Evolutionary conservation across 306 rosid species (phyloP).

Genomic region (Glycine tomentella): DNA sequence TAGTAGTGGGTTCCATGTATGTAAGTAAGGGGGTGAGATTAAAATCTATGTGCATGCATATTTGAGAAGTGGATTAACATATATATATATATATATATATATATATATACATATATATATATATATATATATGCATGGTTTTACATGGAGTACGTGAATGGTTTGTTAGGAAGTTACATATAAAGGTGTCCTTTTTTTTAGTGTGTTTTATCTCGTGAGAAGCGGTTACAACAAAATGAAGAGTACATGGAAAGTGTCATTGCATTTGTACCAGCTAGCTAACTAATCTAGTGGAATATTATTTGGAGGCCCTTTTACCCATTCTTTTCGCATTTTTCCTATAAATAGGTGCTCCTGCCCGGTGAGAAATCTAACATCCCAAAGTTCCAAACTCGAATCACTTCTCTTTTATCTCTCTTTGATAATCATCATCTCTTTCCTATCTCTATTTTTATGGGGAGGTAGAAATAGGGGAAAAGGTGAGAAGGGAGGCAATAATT

Average conservation of each 20-base stretch:
- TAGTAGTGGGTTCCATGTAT: too few relatives aligned
- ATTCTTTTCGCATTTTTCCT: slow-evolving; percentile 42
- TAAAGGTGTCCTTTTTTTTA: too few relatives aligned
- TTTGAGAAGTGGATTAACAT: too few relatives aligned
- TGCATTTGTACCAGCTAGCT: slow-evolving; percentile 11
- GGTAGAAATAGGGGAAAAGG: too few relatives aligned
- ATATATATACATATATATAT: too few relatives aligned
- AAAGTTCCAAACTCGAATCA: not conserved
- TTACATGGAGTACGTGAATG: too few relatives aligned
- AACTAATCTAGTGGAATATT: slow-evolving; percentile 5
- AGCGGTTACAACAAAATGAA: slow-evolving; percentile 27
- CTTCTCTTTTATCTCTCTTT: slow-evolving; percentile 38
- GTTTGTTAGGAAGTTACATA: too few relatives aligned
- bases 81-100: too few relatives aligned
- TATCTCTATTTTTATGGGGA: too few relatives aligned
- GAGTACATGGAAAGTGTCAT: not conserved
- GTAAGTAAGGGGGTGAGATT: not conserved
- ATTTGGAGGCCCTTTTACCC: slow-evolving; percentile 47
- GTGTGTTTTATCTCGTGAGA: too few relatives aligned
- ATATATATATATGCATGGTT: too few relatives aligned
- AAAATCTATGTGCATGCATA: not conserved
- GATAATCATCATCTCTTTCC: not conserved
- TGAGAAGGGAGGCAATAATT: not conserved
- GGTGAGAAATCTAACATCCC: slow-evolving; percentile 20
- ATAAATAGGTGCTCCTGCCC: slow-evolving; percentile 57